Evolutionary conservation across 768 basidiomycete species (phyloP), one percentile per base, ranked within the genome.

Genomic region (Rhizopogon vulgaris): DNA sequence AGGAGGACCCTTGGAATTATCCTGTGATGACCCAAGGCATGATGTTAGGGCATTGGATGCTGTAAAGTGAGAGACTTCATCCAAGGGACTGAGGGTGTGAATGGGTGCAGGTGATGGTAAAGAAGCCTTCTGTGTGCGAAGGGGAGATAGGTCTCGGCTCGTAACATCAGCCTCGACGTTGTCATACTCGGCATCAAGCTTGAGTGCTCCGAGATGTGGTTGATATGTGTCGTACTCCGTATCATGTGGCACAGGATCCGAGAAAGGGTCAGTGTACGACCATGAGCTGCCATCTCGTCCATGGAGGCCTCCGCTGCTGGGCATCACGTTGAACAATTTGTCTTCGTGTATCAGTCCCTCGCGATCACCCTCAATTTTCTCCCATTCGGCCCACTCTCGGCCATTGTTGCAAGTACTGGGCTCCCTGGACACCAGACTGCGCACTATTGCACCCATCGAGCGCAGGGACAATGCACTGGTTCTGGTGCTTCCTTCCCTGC

Each of bases 381-480:
- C 57, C 65, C 58, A 55, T 34, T 58, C 54, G 37, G 38, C 55
- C 42, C 49, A 43, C 37, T 45, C 52, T 54, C 53, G 57, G 49
- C 54, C 42, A 34, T 34, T 55, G 41, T 51, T 58, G 52, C 64
- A 56, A 42, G 54, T 47, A 46, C 66, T 64, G n/a, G 64, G 54
- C 46, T 66, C 66, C 27, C 58, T 61, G 34, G 68, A 60, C 49
- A 66, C 56, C 53, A 62, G 52, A 32, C 64, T 58, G 9, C 60
- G 68, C 14, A 66, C 66, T 56, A 56, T 42, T 32, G 58, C 66
- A 42, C 57, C 32, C 55, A 53, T 73, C 64, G 53, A 83, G 63
- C 64, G 73, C 51, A 83, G 56, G 22, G 82, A 82, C 80, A 80
- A 83, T 6, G 73, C 65, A 46, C 80, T 59, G 9, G 54, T 78